Evolutionary conservation across 768 basidiomycete genomes (phyloP), one percentile per base, ranked within the genome.

Genomic region (Hemileccinum impolitum): DNA sequence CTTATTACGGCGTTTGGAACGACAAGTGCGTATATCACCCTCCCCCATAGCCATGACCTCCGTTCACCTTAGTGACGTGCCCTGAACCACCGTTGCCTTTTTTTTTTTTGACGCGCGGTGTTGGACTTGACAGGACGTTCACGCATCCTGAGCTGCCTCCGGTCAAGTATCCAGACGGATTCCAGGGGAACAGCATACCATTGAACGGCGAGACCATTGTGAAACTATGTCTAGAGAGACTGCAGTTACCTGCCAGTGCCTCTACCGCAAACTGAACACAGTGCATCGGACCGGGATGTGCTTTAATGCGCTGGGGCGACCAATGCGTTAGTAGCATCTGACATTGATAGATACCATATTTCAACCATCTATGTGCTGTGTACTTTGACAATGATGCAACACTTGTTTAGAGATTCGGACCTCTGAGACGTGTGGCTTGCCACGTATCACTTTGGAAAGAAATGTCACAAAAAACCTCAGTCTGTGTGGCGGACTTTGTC

Each of bases 131-230:
- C 45, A 90, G 89, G 42, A 76, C 74, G 34, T 93, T 94, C 62
- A 85, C 89, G 2, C 75, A 81, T 37, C 90, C 91, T 1, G 78
- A 80, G 12, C 62, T 83, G 5, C 93, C 92, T 1, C 71, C 70
- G 4, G 77, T 84, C 0, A 71, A 74, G 17, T 92, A 94, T 57
- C 90, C 91, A 0, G 80, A 86, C 35, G 94, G 90, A n/a, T 96
- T 96, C 72, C 87, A 85, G 59, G 78, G 93, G 70, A 92, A 88
- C 63, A 76, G 74, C 12, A 96, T 96, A 51, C 93, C 92, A 3
- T 75, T 96, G 26, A 80, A 93, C 64, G 89, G 84, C 9, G 76
- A 73, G 37, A 72, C 73, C 0, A 87, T 93, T 6, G 86, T 84
- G 4, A 72, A 72, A 10, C 57, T 89, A 17, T 81, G 79, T 54